Percentiles rank a stretch among this genome's conserved stretches.
These are phyloP conservation scores for Wickerhamiella spandovensis DNA, from an alignment of 805 yeast genomes.

Conservation along the genomic window DNA sequence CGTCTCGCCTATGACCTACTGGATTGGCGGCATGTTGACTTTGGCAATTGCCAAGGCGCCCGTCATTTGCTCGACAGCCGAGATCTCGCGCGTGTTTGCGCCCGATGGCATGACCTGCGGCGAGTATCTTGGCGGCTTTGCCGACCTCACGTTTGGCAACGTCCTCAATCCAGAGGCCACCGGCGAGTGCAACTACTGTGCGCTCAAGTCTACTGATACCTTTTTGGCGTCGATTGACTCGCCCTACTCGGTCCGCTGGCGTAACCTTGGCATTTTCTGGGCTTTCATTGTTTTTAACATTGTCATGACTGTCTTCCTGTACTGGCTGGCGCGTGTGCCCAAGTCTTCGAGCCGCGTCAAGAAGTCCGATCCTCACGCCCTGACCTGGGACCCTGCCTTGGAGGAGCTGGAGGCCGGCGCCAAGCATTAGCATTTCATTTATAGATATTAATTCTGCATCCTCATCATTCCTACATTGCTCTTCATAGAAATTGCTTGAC, in stretches of 20 bases:
- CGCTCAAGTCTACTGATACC: slow-evolving; percentile 28
- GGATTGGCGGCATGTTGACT: slow-evolving; percentile 42
- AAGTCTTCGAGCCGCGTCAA: slow-evolving; percentile 18
- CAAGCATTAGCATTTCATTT: too few relatives aligned
- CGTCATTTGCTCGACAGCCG: slow-evolving; percentile 37
- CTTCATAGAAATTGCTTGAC: too few relatives aligned
- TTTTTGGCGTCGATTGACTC: slow-evolving; percentile 33
- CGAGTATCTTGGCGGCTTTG: slow-evolving; percentile 34
- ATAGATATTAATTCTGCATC: too few relatives aligned
- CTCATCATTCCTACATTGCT: too few relatives aligned
- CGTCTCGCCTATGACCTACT: slow-evolving; percentile 56
- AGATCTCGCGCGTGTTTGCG: slow-evolving; percentile 38
- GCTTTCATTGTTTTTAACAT: slow-evolving; percentile 45
- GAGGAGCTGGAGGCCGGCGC: slow-evolving; percentile 10
- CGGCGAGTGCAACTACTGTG: slow-evolving; percentile 31
- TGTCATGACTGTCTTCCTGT: slow-evolving; percentile 20
- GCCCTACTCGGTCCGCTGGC: slow-evolving; percentile 40
- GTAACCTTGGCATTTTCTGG: slow-evolving; percentile 51
- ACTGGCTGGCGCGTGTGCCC: slow-evolving; percentile 23
- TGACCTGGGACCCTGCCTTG: slow-evolving; percentile 13
- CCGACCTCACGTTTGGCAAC: slow-evolving; percentile 42
- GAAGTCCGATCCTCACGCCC: slow-evolving; percentile 8
- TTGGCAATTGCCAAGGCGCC: slow-evolving; percentile 36
- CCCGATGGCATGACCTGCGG: slow-evolving; percentile 55
- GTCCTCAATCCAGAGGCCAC: slow-evolving; percentile 38